Evolutionary conservation across 169 alveolate genomes (phyloP), one percentile per base, ranked within the genome.

Genomic region (Plasmodium chabaudi): DNA sequence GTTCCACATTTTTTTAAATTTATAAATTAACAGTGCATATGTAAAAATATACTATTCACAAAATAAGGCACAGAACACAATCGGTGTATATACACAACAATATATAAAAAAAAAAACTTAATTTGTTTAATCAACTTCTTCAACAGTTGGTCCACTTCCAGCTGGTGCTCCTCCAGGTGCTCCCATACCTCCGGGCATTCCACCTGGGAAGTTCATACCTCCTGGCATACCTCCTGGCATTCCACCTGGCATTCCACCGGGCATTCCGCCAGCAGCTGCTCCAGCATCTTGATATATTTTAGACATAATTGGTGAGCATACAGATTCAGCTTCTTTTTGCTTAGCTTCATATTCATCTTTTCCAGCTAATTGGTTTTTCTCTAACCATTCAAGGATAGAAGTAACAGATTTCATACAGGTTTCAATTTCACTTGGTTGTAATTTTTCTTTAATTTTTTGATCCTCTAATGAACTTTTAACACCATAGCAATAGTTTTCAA

Each of bases 281-380:
- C 98, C 99, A 7, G 96, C 97, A 53, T 93, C 96, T 88, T 95
- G 97, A 94, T 97, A 97, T 44, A 96, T 79, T 96, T 96, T 97
- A 92, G 96, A 92, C 96, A 97, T 96, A 87, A 98, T 95, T 59
- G 99, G 99, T 69, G 97, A 95, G 96, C 97, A 96, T 53, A 96
- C 96, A n/a, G 96, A 94, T 94, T 98, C 99, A 63, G 98, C 95
- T 87, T 97, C 99, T 97, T 98, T 98, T 93, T 96, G 98, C 92
- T 98, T 98, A 27, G 95, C 95, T 74, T 97, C 98, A 89, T 94
- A 97, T 90, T 96, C 99, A 63, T 96, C 99, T 89, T 96, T 95
- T 87, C 97, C 98, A 68, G 99, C 99, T 65, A 96, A 90, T 82
- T 96, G 99, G 94, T 98, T 97, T 87, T 94, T 95, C 91, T 97